Conservation (phyloP, 2,329 filamentous ascomycete genomes). For the Ophiostoma angusticollis region DNA sequence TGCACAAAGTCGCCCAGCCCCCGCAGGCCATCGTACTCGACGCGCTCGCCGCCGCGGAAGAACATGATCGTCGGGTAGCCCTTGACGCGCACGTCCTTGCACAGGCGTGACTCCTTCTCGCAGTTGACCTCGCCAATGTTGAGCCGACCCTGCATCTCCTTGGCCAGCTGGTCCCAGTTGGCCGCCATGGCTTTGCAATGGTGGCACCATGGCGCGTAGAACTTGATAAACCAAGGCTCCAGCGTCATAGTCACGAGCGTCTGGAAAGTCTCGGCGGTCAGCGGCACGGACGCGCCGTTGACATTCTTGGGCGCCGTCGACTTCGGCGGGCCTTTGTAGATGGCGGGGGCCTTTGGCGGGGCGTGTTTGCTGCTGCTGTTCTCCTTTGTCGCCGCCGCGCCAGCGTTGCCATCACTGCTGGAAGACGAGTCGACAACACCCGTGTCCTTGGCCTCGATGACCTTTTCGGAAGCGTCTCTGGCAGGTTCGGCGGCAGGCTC, state of each 20-base stretch:
- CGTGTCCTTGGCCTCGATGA: background rate
- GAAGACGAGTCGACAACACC: background rate
- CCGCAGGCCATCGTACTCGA: constrained; percentile 85
- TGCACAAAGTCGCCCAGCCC: constrained; percentile 81
- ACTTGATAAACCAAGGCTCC: constrained; percentile 97
- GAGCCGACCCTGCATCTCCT: constrained; percentile 78
- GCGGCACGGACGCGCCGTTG: constrained; percentile 57
- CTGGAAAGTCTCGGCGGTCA: constrained; percentile 80
- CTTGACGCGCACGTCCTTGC: constrained; percentile 71
- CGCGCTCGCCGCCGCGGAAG: constrained; percentile 81
- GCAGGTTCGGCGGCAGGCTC: constrained; percentile 7
- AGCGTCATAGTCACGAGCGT: constrained; percentile 71
- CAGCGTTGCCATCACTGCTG: background rate
- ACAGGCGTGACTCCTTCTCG: constrained; percentile 72
- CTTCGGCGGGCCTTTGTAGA: constrained; percentile 32
- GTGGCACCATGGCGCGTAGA: constrained; percentile 93
- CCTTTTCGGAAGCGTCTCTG: constrained; percentile 1
- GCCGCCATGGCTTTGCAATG: constrained; percentile 91
- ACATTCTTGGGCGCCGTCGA: constrained; percentile 53
- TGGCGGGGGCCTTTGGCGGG: background rate
- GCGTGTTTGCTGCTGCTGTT: constrained; percentile 16
- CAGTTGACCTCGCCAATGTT: constrained; percentile 97
- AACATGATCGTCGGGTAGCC: constrained; percentile 85
- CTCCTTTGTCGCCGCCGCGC: constrained; percentile 7
- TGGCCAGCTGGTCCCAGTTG: constrained; percentile 78